phyloP scores from a whole-genome alignment of 2,329 filamentous ascomycete genomes.

The Blumeria graminis region DNA sequence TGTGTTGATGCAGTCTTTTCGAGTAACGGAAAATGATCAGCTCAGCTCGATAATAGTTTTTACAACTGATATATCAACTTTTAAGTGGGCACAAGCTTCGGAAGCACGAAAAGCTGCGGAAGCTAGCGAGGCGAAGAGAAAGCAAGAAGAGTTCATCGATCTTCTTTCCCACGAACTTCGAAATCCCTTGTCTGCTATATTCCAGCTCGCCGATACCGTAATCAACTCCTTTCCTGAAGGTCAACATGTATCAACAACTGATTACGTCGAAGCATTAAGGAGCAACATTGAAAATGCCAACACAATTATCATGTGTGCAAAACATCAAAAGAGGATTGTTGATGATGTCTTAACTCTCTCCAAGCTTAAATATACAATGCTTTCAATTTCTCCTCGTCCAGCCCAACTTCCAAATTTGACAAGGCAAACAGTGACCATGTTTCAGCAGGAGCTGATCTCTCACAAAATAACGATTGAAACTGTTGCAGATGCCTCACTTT shows the following conservation, averaged over 20 bases:
- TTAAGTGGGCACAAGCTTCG: conserved; percentile 11
- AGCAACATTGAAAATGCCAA: conserved; percentile 48
- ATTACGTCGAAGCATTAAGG: conserved; percentile 24
- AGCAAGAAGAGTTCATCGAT: conserved; percentile 65
- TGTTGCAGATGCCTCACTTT: conserved; percentile 36
- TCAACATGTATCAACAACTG: conserved; percentile 11
- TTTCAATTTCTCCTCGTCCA: conserved; percentile 47
- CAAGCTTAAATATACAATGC: conserved; percentile 51
- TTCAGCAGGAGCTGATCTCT: conserved; percentile 47
- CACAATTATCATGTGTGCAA: conserved; percentile 53
- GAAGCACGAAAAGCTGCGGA: conserved; percentile 23
- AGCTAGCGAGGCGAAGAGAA: conserved; percentile 34
- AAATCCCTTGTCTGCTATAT: conserved; percentile 50
- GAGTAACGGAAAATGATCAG: conserved; percentile 8
- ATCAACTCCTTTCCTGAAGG: conserved; percentile 23
- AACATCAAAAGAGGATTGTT: conserved; percentile 61
- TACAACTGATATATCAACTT: conserved; percentile 12
- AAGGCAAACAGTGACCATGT: conserved; percentile 45
- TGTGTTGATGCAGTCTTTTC: conserved; percentile 8
- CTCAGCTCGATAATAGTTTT: conserved; percentile 11
- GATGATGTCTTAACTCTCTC: conserved; percentile 51
- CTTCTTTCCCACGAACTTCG: conserved; percentile 50
- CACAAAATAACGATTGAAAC: conserved; percentile 43
- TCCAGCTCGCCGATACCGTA: conserved; percentile 53
- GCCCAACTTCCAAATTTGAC: conserved; percentile 39